Conservation (phyloP, 768 basidiomycete species). For the Amanita phalloides region DNA sequence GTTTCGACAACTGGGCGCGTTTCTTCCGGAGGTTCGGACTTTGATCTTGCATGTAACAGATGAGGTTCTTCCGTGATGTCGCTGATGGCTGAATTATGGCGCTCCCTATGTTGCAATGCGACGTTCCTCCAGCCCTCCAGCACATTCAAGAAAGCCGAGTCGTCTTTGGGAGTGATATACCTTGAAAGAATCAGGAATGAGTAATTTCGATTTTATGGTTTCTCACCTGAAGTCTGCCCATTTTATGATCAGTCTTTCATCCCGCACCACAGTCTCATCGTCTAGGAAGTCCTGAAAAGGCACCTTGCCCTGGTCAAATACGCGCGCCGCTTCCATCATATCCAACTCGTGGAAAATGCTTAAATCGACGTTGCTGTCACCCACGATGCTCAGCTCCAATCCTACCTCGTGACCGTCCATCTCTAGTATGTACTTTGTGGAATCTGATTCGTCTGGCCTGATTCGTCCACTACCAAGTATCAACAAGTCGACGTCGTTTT, state of each 20-base stretch:
- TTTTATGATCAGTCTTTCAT: constrained; percentile 60
- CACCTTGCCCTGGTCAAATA: constrained; percentile 54
- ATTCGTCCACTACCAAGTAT: constrained; percentile 29
- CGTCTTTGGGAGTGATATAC: constrained; percentile 70
- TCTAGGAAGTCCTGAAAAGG: constrained; percentile 57
- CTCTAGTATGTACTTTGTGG: constrained; percentile 51
- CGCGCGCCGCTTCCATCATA: constrained; percentile 40
- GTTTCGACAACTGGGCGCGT: constrained; percentile 7
- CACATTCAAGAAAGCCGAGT: constrained; percentile 65
- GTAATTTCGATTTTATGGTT: neutral
- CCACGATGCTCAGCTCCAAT: constrained; percentile 70
- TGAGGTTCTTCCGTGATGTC: constrained; percentile 16
- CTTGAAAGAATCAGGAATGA: constrained; percentile 20
- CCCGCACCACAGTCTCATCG: constrained; percentile 48
- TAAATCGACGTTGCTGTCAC: constrained; percentile 16
- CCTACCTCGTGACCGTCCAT: constrained; percentile 47
- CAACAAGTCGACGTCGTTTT: neutral
- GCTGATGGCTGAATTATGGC: constrained; percentile 20
- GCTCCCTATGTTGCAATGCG: constrained; percentile 18
- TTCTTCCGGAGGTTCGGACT: constrained; percentile 28
- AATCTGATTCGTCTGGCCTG: constrained; percentile 46
- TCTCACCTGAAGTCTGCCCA: constrained; percentile 61
- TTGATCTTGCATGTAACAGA: constrained; percentile 18
- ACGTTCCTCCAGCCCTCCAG: constrained; percentile 59
- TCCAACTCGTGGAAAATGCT: constrained; percentile 24